Evolutionary conservation across 2,329 filamentous ascomycete genomes (phyloP), one percentile per base, ranked within the genome.

Genomic region (Colletotrichum zoysiae): DNA sequence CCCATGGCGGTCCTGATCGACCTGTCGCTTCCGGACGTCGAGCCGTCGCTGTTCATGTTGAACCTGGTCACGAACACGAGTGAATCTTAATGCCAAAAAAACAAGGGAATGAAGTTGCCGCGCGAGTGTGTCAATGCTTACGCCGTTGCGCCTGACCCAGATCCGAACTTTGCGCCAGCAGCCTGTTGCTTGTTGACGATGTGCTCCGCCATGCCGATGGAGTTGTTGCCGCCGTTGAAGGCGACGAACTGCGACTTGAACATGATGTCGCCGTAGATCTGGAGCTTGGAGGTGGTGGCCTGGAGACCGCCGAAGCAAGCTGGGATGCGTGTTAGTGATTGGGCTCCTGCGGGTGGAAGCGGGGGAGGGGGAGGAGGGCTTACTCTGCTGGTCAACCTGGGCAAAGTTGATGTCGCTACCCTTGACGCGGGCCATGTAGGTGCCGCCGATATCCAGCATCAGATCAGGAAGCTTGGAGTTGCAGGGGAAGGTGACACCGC

Each of bases 241-340:
- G 83, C 87, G 33, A 89, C 86, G 75, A 88, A 89, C 77, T 89
- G 86, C 42, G 86, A 87, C 82, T 89, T 89, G 82, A 90, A 89
- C 78, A 90, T 86, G 76, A 89, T 86, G 76, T 90, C 88, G 23
- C 88, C 88, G 76, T 87, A 90, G 78, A 94, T 90, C 80, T 90
- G 88, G 48, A 92, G 79, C 38, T 82, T 81, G 18, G 82, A 82
- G 1, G 85, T 83, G 58, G 87, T 88, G 42, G 87, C 85, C 82
- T 93, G 91, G 23, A 93, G 81, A 75, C 90, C 91, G 71, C 91
- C 91, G 75, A 91, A 93, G 83, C 91, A 93, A 67, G 84, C 85
- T 87, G 67, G 40, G 38, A 33, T 59, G 1, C 30, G 4, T 33
- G 42, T 73, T 62, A 71, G 60, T 44, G 7, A 16, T 38, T 38